phyloP scores from a whole-genome alignment of 1,284 basidiomycete genomes.

The Pseudozyma hubeiensis region DNA sequence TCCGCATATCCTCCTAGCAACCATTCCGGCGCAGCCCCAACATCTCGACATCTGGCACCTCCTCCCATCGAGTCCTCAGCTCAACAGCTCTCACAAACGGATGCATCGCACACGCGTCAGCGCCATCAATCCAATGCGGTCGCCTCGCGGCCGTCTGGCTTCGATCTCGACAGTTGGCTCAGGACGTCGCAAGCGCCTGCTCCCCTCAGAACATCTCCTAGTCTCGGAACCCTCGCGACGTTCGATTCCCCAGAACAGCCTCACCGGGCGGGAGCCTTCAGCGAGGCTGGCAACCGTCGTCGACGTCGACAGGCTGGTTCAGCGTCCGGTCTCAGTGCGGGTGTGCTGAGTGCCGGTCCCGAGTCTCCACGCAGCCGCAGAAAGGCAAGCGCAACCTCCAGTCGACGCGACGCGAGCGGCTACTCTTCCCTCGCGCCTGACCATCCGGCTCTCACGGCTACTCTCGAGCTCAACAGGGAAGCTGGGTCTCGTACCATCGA shows the following conservation, averaged over 20 bases:
- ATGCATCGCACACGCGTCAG: constrained; percentile 17
- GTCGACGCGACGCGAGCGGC: constrained; percentile 18
- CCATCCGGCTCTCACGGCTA: constrained; percentile 39
- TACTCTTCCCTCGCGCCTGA: constrained; percentile 27
- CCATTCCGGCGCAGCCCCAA: constrained; percentile 33
- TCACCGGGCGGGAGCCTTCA: constrained; percentile 27
- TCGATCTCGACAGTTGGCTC: constrained; percentile 46
- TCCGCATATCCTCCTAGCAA: constrained; percentile 44
- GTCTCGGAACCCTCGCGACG: constrained; percentile 35
- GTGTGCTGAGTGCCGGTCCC: constrained; percentile 44
- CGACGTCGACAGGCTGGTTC: constrained; percentile 25
- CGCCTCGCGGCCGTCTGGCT: constrained; percentile 31
- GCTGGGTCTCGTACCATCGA: constrained; percentile 39
- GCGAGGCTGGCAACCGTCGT: constrained; percentile 44
- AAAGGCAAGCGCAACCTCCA: constrained; percentile 26
- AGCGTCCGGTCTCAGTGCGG: constrained; percentile 49
- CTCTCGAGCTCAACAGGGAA: constrained; percentile 37
- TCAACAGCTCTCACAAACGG: constrained; percentile 8
- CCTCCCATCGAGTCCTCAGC: constrained; percentile 14
- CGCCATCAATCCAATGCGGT: constrained; percentile 17
- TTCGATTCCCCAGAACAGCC: constrained; percentile 19
- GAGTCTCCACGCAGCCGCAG: constrained; percentile 37
- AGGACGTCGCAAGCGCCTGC: constrained; percentile 20
- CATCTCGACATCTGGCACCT: constrained; percentile 25
- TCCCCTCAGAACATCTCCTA: constrained; percentile 28